A percentile compares a stretch with the other conserved stretches of the same genome.
These are phyloP conservation scores for Colletotrichum tropicicola DNA, from an alignment of 2,329 filamentous ascomycete species.

Conservation along the genomic window DNA sequence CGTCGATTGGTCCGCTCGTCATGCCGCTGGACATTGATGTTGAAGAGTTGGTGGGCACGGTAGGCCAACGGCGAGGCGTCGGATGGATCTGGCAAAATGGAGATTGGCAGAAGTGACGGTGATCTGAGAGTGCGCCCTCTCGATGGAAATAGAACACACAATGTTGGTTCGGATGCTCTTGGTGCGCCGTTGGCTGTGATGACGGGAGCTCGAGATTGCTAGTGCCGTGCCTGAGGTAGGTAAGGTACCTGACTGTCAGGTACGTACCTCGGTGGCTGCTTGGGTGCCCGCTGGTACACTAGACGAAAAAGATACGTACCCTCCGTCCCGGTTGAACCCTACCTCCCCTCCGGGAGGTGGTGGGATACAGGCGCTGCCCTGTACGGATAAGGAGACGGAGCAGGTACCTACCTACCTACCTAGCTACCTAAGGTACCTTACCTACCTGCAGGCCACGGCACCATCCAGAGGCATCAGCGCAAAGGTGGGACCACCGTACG, in stretches of 20 bases:
- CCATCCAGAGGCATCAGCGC: background rate
- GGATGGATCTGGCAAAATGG: background rate
- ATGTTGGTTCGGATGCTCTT: background rate
- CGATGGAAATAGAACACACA: background rate
- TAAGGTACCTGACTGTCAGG: no score
- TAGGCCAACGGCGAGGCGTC: background rate
- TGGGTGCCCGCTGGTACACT: no score
- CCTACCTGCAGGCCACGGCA: background rate
- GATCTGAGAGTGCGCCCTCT: background rate
- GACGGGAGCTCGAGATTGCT: background rate
- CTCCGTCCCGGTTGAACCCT: no score
- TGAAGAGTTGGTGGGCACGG: background rate
- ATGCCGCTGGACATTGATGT: background rate
- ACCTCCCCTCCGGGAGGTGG: no score
- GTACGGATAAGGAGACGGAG: no score
- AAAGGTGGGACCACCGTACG: conserved; percentile 21
- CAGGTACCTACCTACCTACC: background rate
- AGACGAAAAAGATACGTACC: no score
- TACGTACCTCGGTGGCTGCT: no score
- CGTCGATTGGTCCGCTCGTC: background rate
- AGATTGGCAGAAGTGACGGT: background rate
- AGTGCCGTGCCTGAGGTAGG: background rate
- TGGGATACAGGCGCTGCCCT: no score
- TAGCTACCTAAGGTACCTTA: background rate
- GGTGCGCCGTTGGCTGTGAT: background rate